Base-by-base conservation (phyloP, 2,329 filamentous ascomycete species). In the Capronia americana region DNA sequence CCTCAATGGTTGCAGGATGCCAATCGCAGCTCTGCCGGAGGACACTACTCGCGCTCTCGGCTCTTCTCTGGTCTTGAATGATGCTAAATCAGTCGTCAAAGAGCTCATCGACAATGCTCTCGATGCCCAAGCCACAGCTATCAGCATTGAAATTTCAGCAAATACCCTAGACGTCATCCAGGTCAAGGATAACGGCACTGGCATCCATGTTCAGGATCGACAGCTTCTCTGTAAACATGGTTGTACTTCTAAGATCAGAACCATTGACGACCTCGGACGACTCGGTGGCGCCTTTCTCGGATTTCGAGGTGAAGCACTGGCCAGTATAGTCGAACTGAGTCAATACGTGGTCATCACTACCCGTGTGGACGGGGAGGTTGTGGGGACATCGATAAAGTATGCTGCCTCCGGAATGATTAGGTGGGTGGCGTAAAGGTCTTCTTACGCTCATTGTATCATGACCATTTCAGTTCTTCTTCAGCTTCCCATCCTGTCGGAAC, bases 101-200 rank as follows among this genome's bases (percentile, higher is more conserved):
- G 88, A 90, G 73, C 83, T 90, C 46, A 75, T 90, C 46, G 88
- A 90, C 67, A 90, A 90, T 74, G 82, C 87, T n/a, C 79, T 90
- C 11, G 88, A 90, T 77, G 87, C 87, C 4, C 79, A 81, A 54
- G 86, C 88, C 0, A 84, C 85, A 2, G 82, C 83, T 1, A 78
- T 90, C 44, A 79, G 81, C 10, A 76, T 90, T 41, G 87, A 89
- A 66, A 82, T 90, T 6, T 82, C 85, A 12, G 72, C 78, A 55
- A 88, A 90, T 70, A 84, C 85, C 0, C 75, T 90, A 59, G 87
- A 88, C 72, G 72, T 82, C n/a, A 85, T 90, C 32, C 86, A 88
- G 70, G 82, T 90, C 53, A 86, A 82, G 63, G 86, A 88, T 75
- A 90, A 89, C 75, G 88, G 88, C 7, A 82, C 84, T 71, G 88